These are phyloP conservation scores for Hemerocallis citrina DNA, from an alignment of 106 monocot genomes.

Conservation along the genomic window DNA sequence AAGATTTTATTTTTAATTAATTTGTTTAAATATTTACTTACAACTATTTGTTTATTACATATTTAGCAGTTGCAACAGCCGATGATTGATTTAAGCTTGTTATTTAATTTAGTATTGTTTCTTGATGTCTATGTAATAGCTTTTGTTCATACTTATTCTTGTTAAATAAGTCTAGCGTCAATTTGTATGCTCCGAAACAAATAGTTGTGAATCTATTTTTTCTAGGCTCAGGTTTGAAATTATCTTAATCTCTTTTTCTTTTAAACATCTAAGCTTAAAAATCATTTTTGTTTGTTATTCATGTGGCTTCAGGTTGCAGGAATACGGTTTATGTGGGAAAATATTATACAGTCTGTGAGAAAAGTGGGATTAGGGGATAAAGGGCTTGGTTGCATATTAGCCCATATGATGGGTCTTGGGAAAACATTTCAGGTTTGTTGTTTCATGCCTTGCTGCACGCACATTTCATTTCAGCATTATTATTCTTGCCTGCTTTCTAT, in stretches of 20 bases:
- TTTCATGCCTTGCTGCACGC: too few relatives aligned
- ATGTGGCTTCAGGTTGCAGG: conserved; percentile 50
- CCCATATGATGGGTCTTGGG: conserved; percentile 99
- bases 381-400: conserved; percentile 98
- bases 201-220: not conserved
- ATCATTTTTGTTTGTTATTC: not conserved
- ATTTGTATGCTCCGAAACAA: not conserved
- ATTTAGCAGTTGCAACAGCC: not conserved
- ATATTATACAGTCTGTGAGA: conserved; percentile 85
- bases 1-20: too few relatives aligned
- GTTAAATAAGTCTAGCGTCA: not conserved
- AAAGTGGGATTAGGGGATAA: conserved; percentile 92
- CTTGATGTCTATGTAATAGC: not conserved
- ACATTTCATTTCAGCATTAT: too few relatives aligned
- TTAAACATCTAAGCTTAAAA: not conserved
- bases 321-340: conserved; percentile 98
- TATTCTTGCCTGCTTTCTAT: too few relatives aligned
- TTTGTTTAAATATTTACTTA: too few relatives aligned
- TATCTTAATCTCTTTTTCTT: not conserved
- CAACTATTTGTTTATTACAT: not conserved
- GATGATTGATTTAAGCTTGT: not conserved
- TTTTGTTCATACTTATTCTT: not conserved
- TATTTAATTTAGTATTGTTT: not conserved
- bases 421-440: conserved; percentile 88
- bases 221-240: too few relatives aligned